A percentile compares a stretch with the other conserved stretches of the same genome.
These are phyloP conservation scores for Neocucurbitaria cava DNA, from an alignment of 2,329 filamentous ascomycete genomes.

Conservation along the genomic window DNA sequence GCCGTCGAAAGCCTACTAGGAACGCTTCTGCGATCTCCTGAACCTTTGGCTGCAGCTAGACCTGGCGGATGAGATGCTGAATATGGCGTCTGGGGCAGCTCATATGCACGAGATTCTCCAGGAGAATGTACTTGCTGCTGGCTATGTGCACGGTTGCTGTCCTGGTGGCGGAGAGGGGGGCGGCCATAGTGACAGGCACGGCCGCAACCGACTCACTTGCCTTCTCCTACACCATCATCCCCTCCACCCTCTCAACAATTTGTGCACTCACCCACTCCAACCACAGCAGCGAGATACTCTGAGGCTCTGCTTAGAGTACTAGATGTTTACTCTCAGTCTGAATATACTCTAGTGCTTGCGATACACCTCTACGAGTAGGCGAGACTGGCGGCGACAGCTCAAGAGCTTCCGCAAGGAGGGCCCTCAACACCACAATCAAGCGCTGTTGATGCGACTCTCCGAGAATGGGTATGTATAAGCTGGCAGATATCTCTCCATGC, in stretches of 20 bases:
- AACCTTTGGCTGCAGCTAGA: neutral
- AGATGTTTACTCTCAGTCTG: neutral
- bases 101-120: neutral
- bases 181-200: neutral
- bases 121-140: neutral
- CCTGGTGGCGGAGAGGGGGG: neutral
- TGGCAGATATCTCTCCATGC: neutral
- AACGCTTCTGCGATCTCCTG: neutral
- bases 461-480: neutral
- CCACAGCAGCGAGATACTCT: neutral
- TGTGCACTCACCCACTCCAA: neutral
- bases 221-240: neutral
- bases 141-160: neutral
- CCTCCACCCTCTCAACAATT: neutral
- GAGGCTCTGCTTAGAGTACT: neutral
- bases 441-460: too few species aligned
- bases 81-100: neutral
- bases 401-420: neutral
- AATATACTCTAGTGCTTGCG: neutral
- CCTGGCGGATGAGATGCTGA: neutral
- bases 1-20: neutral
- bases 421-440: neutral
- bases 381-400: neutral
- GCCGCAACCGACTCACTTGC: neutral
- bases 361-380: neutral